Evolutionary conservation across 1,284 basidiomycete genomes (phyloP).

Genomic region (Tilletiopsis washingtonensis): DNA sequence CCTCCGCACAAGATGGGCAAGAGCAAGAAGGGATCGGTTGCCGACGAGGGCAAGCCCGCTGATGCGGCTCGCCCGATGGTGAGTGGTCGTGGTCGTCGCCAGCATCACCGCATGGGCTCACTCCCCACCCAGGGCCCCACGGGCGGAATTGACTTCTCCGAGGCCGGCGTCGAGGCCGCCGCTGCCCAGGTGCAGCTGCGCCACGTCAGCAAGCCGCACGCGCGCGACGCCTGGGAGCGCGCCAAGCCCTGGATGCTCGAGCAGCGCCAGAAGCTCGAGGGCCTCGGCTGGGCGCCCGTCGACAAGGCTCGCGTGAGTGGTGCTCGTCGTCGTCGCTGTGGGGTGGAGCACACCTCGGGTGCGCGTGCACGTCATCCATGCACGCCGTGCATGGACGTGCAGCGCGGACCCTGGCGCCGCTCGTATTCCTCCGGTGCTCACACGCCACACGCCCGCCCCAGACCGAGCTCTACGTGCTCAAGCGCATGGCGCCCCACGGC

Average conservation of each 20-base stretch:
- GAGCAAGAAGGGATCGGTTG: too few species aligned
- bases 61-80: too few species aligned
- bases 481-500: slow-evolving; percentile 32
- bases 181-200: slow-evolving; percentile 27
- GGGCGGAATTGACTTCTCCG: slow-evolving; percentile 37
- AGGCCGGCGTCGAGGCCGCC: slow-evolving; percentile 27
- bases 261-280: slow-evolving; percentile 43
- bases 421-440: not conserved
- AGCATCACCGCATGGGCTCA: too few species aligned
- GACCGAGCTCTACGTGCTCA: slow-evolving; percentile 40
- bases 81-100: too few species aligned
- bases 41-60: too few species aligned
- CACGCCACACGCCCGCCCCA: slow-evolving; percentile 2
- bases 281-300: slow-evolving; percentile 27
- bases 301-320: slow-evolving; percentile 20
- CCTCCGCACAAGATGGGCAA: too few species aligned
- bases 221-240: slow-evolving; percentile 42
- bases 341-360: too few species aligned
- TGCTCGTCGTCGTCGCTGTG: too few species aligned
- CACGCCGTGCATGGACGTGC: too few species aligned
- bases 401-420: too few species aligned
- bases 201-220: slow-evolving; percentile 41
- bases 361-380: too few species aligned
- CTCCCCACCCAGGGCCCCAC: not conserved
- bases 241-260: slow-evolving; percentile 40